Evolutionary conservation across 2,329 filamentous ascomycete species (phyloP).

Genomic region (Aspergillus bombycis): DNA sequence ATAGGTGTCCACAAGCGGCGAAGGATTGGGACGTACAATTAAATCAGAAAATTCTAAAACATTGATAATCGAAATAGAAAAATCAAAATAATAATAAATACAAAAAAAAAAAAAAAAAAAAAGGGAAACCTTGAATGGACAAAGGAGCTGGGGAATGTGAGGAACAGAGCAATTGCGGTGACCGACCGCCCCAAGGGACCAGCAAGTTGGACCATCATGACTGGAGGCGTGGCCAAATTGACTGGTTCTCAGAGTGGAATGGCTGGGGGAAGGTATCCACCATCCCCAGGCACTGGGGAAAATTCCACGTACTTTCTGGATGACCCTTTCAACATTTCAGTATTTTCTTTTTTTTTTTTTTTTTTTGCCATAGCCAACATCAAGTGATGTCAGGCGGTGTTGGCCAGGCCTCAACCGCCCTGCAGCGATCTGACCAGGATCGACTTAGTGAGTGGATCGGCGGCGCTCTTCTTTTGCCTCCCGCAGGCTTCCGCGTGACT

Average conservation of each 20-base stretch:
- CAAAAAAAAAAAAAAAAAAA: slow-evolving; percentile 4
- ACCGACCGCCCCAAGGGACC: slow-evolving; percentile 4
- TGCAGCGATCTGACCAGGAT: slow-evolving; percentile 24
- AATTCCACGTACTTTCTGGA: not conserved
- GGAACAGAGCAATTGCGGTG: slow-evolving; percentile 17
- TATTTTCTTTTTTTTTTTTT: not conserved
- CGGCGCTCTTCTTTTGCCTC: slow-evolving; percentile 14
- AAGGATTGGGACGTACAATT: slow-evolving; percentile 4
- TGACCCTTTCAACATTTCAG: not conserved
- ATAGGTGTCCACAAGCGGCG: slow-evolving; percentile 2
- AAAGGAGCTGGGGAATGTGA: slow-evolving; percentile 7
- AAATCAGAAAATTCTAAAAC: slow-evolving; percentile 12
- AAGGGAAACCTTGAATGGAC: not conserved
- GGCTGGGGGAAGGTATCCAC: not conserved
- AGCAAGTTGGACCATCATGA: not conserved
- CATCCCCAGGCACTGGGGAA: not conserved
- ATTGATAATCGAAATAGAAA: slow-evolving; percentile 4
- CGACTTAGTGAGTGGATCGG: slow-evolving; percentile 7
- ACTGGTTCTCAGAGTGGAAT: not conserved
- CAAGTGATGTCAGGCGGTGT: slow-evolving; percentile 22
- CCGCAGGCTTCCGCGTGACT: slow-evolving; percentile 19
- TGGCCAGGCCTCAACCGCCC: slow-evolving; percentile 24
- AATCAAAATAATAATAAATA: slow-evolving; percentile 6
- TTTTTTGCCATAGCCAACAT: not conserved
- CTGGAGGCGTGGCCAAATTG: slow-evolving; percentile 14